Evolutionary conservation across 2,329 filamentous ascomycete species (phyloP).

Genomic region (Ophiostoma populinum): DNA sequence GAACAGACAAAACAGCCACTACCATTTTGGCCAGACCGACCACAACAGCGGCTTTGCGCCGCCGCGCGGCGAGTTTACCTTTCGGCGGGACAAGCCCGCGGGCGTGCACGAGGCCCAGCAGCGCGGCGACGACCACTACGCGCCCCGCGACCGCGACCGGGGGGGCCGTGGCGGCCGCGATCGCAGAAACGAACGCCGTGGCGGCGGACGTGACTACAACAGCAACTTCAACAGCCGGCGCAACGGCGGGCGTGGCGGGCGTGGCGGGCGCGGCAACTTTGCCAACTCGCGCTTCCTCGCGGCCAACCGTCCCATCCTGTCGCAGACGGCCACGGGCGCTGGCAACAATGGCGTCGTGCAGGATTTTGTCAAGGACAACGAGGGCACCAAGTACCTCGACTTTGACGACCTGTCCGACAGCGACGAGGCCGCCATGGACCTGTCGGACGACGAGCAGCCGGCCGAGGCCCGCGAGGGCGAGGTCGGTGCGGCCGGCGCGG

Average conservation of each 20-base stretch:
- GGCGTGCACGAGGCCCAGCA: slow-evolving; percentile 32
- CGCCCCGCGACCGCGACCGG: slow-evolving; percentile 9
- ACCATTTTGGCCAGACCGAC: neutral
- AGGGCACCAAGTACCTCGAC: slow-evolving; percentile 33
- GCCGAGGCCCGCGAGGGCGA: neutral
- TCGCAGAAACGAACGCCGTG: neutral
- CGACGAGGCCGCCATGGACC: slow-evolving; percentile 47
- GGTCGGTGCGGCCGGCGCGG: slow-evolving; percentile 18
- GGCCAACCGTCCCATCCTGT: slow-evolving; percentile 32
- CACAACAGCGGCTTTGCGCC: slow-evolving; percentile 10
- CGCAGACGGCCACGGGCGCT: slow-evolving; percentile 18
- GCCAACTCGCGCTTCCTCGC: slow-evolving; percentile 20
- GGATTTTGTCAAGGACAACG: slow-evolving; percentile 27
- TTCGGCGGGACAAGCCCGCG: slow-evolving; percentile 33
- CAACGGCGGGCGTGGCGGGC: slow-evolving; percentile 1
- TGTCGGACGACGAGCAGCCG: slow-evolving; percentile 28
- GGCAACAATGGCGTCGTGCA: slow-evolving; percentile 24
- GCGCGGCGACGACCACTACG: slow-evolving; percentile 28
- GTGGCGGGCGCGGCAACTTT: slow-evolving; percentile 4
- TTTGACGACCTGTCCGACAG: slow-evolving; percentile 44
- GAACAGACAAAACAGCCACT: too few relatives aligned
- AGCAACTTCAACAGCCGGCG: slow-evolving; percentile 4
- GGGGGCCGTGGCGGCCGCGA: slow-evolving; percentile 5
- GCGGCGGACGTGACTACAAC: slow-evolving; percentile 7
- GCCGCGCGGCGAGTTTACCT: slow-evolving; percentile 36